phyloP scores from a whole-genome alignment of 2,329 filamentous ascomycete species.

The Rutstroemia sp. region DNA sequence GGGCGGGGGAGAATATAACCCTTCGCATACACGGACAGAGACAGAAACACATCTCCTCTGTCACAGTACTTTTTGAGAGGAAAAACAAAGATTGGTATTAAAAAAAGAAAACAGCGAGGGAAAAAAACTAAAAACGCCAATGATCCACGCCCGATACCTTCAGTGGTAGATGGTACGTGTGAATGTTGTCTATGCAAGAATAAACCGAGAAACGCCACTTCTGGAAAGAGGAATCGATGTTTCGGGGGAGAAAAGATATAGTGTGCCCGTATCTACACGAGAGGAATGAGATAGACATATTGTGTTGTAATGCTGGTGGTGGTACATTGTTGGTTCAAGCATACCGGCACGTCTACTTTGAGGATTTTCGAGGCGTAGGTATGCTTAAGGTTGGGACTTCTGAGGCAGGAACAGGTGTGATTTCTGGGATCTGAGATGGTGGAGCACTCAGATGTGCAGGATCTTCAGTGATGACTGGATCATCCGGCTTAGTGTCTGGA shows the following conservation, averaged over 20 bases:
- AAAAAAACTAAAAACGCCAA: neutral
- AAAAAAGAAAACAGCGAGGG: neutral
- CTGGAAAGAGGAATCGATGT: neutral
- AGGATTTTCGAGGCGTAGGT: neutral
- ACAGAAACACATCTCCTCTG: neutral
- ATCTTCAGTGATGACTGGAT: conserved; percentile 38
- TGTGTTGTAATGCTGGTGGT: neutral
- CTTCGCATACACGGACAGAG: neutral
- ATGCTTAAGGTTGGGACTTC: conserved; percentile 1
- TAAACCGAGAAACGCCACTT: neutral
- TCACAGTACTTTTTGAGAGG: neutral
- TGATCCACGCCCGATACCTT: neutral
- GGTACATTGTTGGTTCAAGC: neutral
- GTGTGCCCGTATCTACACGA: neutral
- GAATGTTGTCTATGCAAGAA: neutral
- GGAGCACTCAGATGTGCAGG: conserved; percentile 25
- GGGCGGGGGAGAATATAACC: no score
- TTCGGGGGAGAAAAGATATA: neutral
- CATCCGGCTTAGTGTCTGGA: conserved; percentile 39
- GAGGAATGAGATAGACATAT: neutral
- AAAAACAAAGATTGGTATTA: neutral
- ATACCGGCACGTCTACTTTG: neutral
- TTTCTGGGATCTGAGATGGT: conserved; percentile 25
- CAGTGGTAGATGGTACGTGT: neutral
- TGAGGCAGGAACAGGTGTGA: conserved; percentile 14